Evolutionary conservation across 108 stramenopile species (phyloP), one percentile per base, ranked within the genome.

Genomic region (Poteriospumella lacustris): DNA sequence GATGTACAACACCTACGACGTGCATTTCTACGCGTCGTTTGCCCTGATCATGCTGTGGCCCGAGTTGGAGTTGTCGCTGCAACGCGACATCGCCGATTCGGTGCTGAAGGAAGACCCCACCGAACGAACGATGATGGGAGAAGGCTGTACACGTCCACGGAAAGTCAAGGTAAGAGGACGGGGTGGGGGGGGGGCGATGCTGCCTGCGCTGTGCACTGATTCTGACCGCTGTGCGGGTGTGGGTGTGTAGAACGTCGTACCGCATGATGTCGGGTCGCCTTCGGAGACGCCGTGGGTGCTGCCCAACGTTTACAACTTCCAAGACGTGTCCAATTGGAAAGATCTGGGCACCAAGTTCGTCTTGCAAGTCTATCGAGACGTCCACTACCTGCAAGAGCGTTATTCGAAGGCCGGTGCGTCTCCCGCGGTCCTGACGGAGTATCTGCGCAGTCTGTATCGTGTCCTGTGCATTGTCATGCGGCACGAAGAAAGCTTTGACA

Each of bases 1-100:
- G 0, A 84, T 84, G 83, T 84, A 84, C 79, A 84, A 84, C 77
- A 84, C 83, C 42, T 77, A 68, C 36, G 83, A 84, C 43, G 83
- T 84, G 9, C 83, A 84, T 58, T 84, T 84, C 62, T 79, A 79
- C 58, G 83, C 83, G 1, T 42, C 41, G 19, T 84, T 84, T 62
- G 79, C 83, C 26, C 38, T 84, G 78, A 41, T 42, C 33, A 76
- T 15, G 73, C 76, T 80, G 0, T 80, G 79, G 76, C 83, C 83
- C 41, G 34, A 75, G 73, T 58, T 84, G 42, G 78, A 84, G 44
- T 26, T 80, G 24, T 70, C 68, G 39, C 3, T 84, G 39, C 79
- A 79, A 64, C 34, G 83, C 34, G 83, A 84, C 43, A 59, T 80
- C n/a, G 83, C 79, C 24, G 31, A 26, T 36, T 29, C 62, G 29